These are phyloP conservation scores for Kuraishia ogatae DNA, from an alignment of 805 yeast genomes.

Conservation along the genomic window DNA sequence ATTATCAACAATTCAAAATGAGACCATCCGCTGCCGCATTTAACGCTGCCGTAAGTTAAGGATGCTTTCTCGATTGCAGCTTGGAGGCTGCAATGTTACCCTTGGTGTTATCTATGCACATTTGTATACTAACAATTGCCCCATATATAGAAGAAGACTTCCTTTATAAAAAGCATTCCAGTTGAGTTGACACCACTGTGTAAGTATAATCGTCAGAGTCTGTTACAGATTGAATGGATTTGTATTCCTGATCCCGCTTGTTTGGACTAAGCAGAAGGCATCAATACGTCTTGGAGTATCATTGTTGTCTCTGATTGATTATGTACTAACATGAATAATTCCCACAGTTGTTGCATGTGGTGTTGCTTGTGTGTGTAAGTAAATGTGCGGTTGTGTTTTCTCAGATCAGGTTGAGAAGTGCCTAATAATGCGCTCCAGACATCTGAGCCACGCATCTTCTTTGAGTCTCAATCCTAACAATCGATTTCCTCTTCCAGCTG, in stretches of 20 bases:
- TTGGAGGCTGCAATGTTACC: background rate
- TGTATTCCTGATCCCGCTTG: background rate
- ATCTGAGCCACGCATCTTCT: background rate
- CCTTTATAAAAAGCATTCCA: slow-evolving; percentile 27
- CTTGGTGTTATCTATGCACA: background rate
- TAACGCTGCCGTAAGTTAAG: slow-evolving; percentile 34
- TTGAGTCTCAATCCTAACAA: background rate
- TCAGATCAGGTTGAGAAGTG: background rate
- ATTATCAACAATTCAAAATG: slow-evolving; percentile 21
- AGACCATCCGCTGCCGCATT: slow-evolving; percentile 40
- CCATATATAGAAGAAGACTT: slow-evolving; percentile 7
- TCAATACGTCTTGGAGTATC: too few relatives aligned
- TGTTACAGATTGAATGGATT: background rate
- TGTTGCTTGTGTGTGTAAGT: slow-evolving; percentile 31
- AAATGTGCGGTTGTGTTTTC: background rate
- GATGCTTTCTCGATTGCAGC: background rate
- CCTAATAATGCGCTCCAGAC: too few relatives aligned
- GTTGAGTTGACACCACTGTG: slow-evolving; percentile 50
- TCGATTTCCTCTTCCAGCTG: slow-evolving; percentile 18
- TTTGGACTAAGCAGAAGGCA: too few relatives aligned
- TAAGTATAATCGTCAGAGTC: slow-evolving; percentile 3
- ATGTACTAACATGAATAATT: background rate
- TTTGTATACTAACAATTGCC: slow-evolving; percentile 3
- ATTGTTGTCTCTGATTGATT: background rate
- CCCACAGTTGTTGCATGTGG: slow-evolving; percentile 37